Conservation (phyloP, 306 rosid species). For the Gleditsia sinensis region DNA sequence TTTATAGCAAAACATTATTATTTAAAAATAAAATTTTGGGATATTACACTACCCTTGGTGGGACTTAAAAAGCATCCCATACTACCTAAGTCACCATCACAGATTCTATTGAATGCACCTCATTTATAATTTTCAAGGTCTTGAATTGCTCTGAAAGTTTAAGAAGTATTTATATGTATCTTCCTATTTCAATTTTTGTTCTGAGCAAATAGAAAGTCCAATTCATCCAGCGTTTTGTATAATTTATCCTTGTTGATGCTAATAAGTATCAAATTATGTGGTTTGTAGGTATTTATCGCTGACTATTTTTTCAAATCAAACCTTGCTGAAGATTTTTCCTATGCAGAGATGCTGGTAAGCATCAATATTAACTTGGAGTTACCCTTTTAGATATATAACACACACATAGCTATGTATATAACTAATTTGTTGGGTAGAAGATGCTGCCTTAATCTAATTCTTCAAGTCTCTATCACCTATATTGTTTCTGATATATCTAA, state of each 20-base stretch:
- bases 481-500: conserved; percentile 3
- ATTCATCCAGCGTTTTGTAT: conserved; percentile 3
- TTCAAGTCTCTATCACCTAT: conserved; percentile 4
- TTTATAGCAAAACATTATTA: too few relatives aligned
- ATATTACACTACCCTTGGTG: too few relatives aligned
- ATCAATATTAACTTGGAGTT: background rate
- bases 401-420: background rate
- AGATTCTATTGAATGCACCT: conserved; percentile 10
- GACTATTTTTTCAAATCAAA: conserved; percentile 89
- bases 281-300: conserved; percentile 67
- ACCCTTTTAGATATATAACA: background rate
- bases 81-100: too few relatives aligned
- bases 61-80: too few relatives aligned
- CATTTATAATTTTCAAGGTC: background rate
- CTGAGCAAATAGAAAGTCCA: conserved; percentile 15
- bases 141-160: conserved; percentile 15
- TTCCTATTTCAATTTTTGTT: background rate
- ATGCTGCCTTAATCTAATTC: conserved; percentile 6
- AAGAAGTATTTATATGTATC: background rate
- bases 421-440: conserved; percentile 13
- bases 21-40: too few relatives aligned
- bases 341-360: conserved; percentile 77
- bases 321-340: conserved; percentile 73
- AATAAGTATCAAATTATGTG: conserved; percentile 32
- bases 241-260: conserved; percentile 12